Evolutionary conservation across 345 rosid species (phyloP), one percentile per base, ranked within the genome.

Genomic region (Adansonia digitata): DNA sequence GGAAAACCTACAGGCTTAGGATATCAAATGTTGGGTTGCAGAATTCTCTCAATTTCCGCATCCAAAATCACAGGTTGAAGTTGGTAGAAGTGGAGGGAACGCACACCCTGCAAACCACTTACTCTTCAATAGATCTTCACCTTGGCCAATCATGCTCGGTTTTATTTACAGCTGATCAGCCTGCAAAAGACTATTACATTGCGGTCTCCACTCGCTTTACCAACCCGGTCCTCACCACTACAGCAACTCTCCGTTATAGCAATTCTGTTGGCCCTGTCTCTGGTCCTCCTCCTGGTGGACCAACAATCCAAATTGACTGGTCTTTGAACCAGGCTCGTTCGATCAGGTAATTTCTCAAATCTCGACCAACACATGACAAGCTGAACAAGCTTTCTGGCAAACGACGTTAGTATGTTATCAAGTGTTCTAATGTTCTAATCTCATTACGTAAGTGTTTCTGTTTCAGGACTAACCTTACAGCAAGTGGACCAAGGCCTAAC

Each of bases 401-500:
- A n/a, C n/a, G 20, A 27, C 4, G 27, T 18, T 48, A 18, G 7
- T 17, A 22, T 18, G 75, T n/a, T n/a, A n/a, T n/a, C n/a, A n/a
- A n/a, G n/a, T n/a, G n/a, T n/a, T n/a, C n/a, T n/a, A n/a, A n/a
- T 57, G n/a, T 37, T 53, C 10, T 29, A 11, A 29, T 69, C 45
- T 31, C 5, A 52, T 73, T 27, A 17, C 29, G 13, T 8, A 1
- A 34, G 27, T 51, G 63, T 34, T 31, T n/a, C 26, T 49, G 8
- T 79, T 82, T 61, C 88, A 93, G 99, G 90, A 88, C 97, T 77
- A 93, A 95, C 77, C 94, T 95, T 37, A 85, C 97, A 8, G 98
- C 99, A 8, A 95, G 99, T 56, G 99, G 99, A 74, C 99, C 99
- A 64, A 91, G 99, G 79, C 99, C 99, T 4, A 95, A 95, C 75